phyloP scores from a whole-genome alignment of 257 asterid species.

The Avicennia marina region DNA sequence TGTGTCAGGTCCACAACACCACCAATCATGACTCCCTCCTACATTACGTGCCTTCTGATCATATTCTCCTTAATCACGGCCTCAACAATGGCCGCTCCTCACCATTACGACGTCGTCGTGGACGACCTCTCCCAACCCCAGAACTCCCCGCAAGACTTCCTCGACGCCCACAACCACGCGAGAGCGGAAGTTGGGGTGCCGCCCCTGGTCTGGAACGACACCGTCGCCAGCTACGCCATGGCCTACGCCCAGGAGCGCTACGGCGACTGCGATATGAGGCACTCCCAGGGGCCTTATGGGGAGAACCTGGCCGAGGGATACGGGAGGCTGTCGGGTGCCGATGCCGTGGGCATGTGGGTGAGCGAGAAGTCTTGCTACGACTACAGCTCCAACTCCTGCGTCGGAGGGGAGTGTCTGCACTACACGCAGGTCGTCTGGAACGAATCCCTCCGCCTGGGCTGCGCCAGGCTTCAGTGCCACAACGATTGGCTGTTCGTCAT shows the following conservation, averaged over 20 bases:
- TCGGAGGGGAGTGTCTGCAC: constrained; percentile 31
- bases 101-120: no score
- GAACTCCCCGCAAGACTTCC: constrained; percentile 22
- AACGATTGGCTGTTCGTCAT: constrained; percentile 19
- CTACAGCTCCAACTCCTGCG: constrained; percentile 10
- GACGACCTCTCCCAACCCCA: no score
- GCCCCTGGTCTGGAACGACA: constrained; percentile 18
- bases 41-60: no score
- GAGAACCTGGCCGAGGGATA: constrained; percentile 30
- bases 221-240: constrained; percentile 13
- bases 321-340: not conserved
- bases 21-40: no score
- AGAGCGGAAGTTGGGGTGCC: constrained; percentile 17
- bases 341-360: constrained; percentile 19
- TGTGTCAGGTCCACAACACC: no score
- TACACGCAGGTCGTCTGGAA: constrained; percentile 46
- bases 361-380: constrained; percentile 15
- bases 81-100: no score
- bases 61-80: no score
- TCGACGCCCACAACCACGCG: constrained; percentile 27
- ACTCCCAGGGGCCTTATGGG: constrained; percentile 24
- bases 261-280: constrained; percentile 3
- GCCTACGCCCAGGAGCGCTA: constrained; percentile 1
- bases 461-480: constrained; percentile 32
- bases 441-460: constrained; percentile 23